phyloP scores from a whole-genome alignment of 805 yeast species.

The Kazachstania taianensis region DNA sequence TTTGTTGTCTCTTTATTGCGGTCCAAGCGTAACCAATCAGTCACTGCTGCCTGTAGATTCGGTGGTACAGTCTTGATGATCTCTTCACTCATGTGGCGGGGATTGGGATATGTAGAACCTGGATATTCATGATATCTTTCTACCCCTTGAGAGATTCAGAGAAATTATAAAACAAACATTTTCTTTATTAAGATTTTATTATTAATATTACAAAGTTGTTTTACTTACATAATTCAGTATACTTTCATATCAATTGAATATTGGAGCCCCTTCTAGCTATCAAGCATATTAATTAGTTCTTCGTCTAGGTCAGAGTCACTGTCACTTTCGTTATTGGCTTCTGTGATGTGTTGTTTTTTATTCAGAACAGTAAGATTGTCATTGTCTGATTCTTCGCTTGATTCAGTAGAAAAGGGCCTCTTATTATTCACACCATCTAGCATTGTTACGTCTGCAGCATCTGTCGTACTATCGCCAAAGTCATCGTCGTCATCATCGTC shows the following conservation, averaged over 20 bases:
- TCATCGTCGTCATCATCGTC: conserved; percentile 24
- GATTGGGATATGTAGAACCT: no score
- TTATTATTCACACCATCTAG: conserved; percentile 5
- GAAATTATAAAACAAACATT: no score
- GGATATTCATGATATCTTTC: no score
- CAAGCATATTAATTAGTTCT: conserved; percentile 24
- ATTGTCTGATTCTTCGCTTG: conserved; percentile 5
- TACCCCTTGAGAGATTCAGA: no score
- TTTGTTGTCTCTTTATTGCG: conserved; percentile 37
- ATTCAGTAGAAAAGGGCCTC: no score
- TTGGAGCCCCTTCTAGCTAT: no score
- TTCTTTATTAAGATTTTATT: no score
- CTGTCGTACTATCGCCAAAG: conserved; percentile 17
- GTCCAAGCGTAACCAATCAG: conserved; percentile 26
- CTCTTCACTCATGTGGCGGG: no score
- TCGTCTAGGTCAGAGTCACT: conserved; percentile 25
- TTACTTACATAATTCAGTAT: no score
- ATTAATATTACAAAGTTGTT: no score
- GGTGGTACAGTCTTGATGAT: no score
- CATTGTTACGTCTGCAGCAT: conserved; percentile 6
- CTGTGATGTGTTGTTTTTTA: conserved; percentile 3
- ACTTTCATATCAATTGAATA: no score
- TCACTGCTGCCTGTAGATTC: conserved; percentile 8
- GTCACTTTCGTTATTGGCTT: conserved; percentile 9
- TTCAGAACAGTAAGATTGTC: conserved; percentile 1